phyloP scores from a whole-genome alignment of 768 basidiomycete genomes.

The Rickenella mellea region DNA sequence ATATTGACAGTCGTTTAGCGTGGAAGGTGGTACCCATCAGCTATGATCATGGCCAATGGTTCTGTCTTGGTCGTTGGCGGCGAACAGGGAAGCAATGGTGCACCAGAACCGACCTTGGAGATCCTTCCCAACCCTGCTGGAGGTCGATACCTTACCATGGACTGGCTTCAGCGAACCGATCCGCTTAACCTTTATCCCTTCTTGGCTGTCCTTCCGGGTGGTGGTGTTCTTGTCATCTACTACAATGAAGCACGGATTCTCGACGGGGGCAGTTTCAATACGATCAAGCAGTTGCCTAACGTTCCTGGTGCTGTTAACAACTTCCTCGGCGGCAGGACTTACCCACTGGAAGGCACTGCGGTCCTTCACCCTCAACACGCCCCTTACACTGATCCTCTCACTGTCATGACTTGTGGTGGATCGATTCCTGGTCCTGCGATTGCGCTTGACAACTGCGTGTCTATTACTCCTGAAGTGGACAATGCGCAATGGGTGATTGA shows the following conservation, averaged over 20 bases:
- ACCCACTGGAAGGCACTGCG: constrained; percentile 67
- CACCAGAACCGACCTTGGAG: constrained; percentile 61
- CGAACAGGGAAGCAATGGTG: constrained; percentile 59
- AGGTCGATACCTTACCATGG: constrained; percentile 53
- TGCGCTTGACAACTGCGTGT: constrained; percentile 62
- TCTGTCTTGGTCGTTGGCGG: constrained; percentile 68
- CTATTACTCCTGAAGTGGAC: constrained; percentile 51
- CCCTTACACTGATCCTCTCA: constrained; percentile 67
- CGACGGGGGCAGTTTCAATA: constrained; percentile 55
- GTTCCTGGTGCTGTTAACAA: constrained; percentile 68
- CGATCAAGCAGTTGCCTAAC: constrained; percentile 52
- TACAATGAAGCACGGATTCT: constrained; percentile 77
- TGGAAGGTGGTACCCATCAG: constrained; percentile 66
- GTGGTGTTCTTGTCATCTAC: constrained; percentile 65
- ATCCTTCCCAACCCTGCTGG: constrained; percentile 59
- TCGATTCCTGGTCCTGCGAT: constrained; percentile 44
- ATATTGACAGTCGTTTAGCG: constrained; percentile 22
- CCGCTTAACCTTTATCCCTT: constrained; percentile 80
- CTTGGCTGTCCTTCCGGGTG: constrained; percentile 60
- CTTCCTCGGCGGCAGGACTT: constrained; percentile 65
- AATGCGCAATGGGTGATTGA: constrained; percentile 65
- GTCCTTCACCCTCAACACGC: constrained; percentile 61
- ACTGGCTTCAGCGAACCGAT: constrained; percentile 62
- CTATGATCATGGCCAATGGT: constrained; percentile 64
- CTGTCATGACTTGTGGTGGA: constrained; percentile 68